Base-by-base conservation (phyloP, 257 asterid genomes). In the Nicotiana undulata region DNA sequence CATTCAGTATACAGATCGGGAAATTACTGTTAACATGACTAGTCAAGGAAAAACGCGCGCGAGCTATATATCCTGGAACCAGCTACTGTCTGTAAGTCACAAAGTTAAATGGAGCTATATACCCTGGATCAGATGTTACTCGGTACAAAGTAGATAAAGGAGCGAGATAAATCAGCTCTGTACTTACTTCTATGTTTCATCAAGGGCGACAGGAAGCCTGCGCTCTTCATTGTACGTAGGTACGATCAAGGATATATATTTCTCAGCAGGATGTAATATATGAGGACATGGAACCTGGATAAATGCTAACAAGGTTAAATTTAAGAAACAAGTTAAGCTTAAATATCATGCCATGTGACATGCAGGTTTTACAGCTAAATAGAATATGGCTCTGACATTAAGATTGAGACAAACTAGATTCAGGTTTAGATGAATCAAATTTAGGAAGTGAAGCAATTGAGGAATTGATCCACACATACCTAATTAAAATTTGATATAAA, bases 211-310 rank as follows among this genome's bases (percentile, higher is more conserved):
- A 24, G 98, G 95, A 79, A 96, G 98, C 87, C 99, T 88, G 87
- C 88, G 81, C 88, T 96, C 96, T 85, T 96, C 98, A 77, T 93
- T 93, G 92, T 87, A 96, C 17, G 98, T 98, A 59, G 99, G 99
- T 84, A 79, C 7, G 5, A 79, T 40, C 76, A 79, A 79, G 58
- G 82, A 79, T 55, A 79, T 37, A 59, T 63, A 63, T 63, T 79
- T 63, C 74, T 63, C 75, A 20, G 76, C 82, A 79, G 76, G 82
- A 79, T 79, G 63, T 92, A 32, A 24, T 51, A 79, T 63, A 63
- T 63, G 74, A 46, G 82, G 76, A 63, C 82, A 63, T 32, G 63
- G 82, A 68, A 79, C 76, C 82, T 79, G 82, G 53, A 79, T 55
- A 59, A 37, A 61, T 44, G 75, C 61, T 28, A 5, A 61, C 6